These are phyloP conservation scores for Schoenoplectus tabernaemontani DNA, from an alignment of 202 grass and related monocot genomes.

Conservation along the genomic window DNA sequence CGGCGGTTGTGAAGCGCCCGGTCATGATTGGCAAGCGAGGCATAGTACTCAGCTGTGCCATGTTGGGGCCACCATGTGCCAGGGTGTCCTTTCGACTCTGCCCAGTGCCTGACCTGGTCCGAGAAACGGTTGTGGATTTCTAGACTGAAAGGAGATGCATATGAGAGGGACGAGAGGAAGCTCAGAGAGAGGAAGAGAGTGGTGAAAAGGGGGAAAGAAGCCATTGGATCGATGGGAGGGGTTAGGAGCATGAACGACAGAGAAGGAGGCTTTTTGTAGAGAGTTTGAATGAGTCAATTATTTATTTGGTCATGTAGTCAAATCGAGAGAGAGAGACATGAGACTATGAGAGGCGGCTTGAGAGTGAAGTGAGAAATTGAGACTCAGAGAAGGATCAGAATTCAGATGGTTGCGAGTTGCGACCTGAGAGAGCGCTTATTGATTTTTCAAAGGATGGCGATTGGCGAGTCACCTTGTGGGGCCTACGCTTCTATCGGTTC, in stretches of 20 bases:
- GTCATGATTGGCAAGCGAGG: constrained; percentile 56
- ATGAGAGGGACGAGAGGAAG: not conserved
- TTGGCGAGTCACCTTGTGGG: not conserved
- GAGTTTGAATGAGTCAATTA: not conserved
- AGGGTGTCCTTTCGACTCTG: constrained; percentile 22
- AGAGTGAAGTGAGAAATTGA: not conserved
- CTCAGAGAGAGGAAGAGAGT: not conserved
- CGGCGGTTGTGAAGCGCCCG: constrained; percentile 29
- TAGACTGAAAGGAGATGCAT: constrained; percentile 39
- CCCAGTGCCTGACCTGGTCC: constrained; percentile 38
- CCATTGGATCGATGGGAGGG: constrained; percentile 7
- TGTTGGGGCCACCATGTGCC: constrained; percentile 30
- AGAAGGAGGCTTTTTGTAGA: not conserved
- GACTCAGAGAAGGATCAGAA: not conserved
- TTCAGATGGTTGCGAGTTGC: too few species aligned
- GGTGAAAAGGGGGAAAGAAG: not conserved
- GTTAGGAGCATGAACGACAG: not conserved
- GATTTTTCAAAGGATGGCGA: not conserved
- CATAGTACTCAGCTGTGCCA: constrained; percentile 61
- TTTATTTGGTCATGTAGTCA: not conserved
- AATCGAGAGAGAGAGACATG: too few species aligned
- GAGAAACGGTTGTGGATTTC: constrained; percentile 95
- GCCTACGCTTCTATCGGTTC: not conserved
- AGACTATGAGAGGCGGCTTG: too few species aligned
- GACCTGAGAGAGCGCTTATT: not conserved